phyloP scores from a whole-genome alignment of 2,329 filamentous ascomycete genomes.

The Scopulariopsis brevicaulis region DNA sequence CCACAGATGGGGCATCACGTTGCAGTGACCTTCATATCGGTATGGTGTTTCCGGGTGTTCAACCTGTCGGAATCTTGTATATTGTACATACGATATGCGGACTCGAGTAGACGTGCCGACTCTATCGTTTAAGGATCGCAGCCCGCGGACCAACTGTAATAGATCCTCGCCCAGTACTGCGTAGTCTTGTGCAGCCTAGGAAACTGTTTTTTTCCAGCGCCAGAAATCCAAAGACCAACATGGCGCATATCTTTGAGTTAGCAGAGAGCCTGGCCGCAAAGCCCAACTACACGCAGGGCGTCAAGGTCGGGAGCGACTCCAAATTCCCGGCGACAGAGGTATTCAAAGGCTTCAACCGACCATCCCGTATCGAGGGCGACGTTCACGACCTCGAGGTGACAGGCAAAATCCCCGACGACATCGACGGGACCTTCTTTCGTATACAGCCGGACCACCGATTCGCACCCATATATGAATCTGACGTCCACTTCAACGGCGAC shows the following conservation, averaged over 20 bases:
- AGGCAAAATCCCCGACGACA: slow-evolving; percentile 9
- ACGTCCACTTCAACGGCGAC: slow-evolving; percentile 21
- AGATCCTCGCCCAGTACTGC: too few species aligned
- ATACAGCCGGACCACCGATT: slow-evolving; percentile 2
- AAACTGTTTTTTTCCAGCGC: too few species aligned
- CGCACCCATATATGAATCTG: slow-evolving; percentile 1
- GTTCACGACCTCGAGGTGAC: slow-evolving; percentile 2
- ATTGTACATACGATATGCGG: too few species aligned
- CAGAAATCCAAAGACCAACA: too few species aligned
- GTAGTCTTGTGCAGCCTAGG: too few species aligned
- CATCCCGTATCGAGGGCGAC: slow-evolving; percentile 1
- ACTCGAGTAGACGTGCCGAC: too few species aligned
- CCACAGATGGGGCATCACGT: too few species aligned
- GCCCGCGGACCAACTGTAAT: too few species aligned
- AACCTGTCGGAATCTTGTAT: too few species aligned
- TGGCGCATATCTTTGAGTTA: slow-evolving; percentile 4
- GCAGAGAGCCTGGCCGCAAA: not conserved
- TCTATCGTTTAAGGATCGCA: too few species aligned
- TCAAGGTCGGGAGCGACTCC: not conserved
- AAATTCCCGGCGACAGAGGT: not conserved
- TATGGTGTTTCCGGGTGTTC: too few species aligned
- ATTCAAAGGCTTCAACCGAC: not conserved
- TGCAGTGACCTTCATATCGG: too few species aligned
- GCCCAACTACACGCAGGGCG: not conserved
- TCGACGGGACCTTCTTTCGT: slow-evolving; percentile 10